Percentiles rank a stretch among this genome's conserved stretches.
Conservation (phyloP, 495 filamentous ascomycete species). For the Amorphotheca resinae region DNA sequence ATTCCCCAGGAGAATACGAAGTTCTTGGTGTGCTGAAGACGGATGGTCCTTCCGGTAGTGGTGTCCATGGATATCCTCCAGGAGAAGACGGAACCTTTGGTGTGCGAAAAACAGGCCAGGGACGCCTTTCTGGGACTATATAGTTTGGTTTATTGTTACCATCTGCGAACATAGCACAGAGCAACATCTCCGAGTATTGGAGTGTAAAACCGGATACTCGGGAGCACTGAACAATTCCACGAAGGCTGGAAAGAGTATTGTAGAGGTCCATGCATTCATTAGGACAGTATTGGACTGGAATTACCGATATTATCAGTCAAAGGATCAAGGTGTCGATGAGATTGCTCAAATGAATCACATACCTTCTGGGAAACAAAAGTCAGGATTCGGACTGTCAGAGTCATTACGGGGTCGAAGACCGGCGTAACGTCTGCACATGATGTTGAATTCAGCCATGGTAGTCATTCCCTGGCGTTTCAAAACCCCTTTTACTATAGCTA, state of each 20-base stretch:
- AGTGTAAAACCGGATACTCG: slow-evolving; percentile 13
- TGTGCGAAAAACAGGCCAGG: slow-evolving; percentile 15
- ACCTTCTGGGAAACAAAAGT: not conserved
- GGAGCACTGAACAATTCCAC: slow-evolving; percentile 2
- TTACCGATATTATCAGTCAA: not conserved
- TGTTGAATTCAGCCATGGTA: slow-evolving; percentile 9
- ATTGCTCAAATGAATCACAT: not conserved
- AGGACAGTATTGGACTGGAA: slow-evolving; percentile 10
- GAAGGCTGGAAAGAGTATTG: slow-evolving; percentile 1
- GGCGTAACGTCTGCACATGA: slow-evolving; percentile 14
- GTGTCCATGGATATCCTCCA: too few relatives aligned
- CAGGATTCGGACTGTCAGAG: not conserved
- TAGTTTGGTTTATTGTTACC: not conserved
- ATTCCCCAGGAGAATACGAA: not conserved
- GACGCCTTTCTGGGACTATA: not conserved
- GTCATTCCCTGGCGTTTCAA: not conserved
- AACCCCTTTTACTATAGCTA: slow-evolving; percentile 4
- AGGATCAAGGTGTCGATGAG: too few relatives aligned
- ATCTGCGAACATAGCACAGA: slow-evolving; percentile 3
- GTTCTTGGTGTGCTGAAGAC: not conserved
- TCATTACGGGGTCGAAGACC: not conserved
- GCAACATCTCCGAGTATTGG: slow-evolving; percentile 3
- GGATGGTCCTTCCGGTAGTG: not conserved
- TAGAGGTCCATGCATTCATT: slow-evolving; percentile 4
- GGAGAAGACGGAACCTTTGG: too few relatives aligned